Evolutionary conservation across 345 rosid species (phyloP), one percentile per base, ranked within the genome.

Genomic region (Bruguiera gymnorhiza): DNA sequence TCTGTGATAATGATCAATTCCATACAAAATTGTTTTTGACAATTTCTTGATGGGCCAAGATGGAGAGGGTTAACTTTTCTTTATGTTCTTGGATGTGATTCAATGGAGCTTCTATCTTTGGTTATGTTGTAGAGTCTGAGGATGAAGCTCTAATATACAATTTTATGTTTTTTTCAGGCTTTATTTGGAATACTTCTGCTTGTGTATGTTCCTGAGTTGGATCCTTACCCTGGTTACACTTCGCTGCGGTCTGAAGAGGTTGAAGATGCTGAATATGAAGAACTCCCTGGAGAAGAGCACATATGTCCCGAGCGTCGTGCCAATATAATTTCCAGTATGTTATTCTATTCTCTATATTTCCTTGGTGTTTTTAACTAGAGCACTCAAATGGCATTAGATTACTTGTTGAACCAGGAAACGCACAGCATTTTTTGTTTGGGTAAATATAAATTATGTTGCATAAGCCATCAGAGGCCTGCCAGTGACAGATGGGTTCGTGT

Each of bases 161-260:
- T 23, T 78, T 77, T 43, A 63, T 61, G 29, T 11, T 74, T 29
- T 79, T 36, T 77, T 57, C 81, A 95, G 99, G 98, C 76, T 79
- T 76, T 91, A 81, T 90, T 92, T 86, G 97, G 97, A 74, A 48
- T 84, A 30, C 94, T 95, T 75, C 70, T 92, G 79, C 79, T 92
- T 72, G 86, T 86, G 66, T 77, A 88, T 80, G 65, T 90, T 73
- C 99, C 99, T 68, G 73, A 83, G 75, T 75, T 90, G 98, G 98
- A 90, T 72, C 94, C 96, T 72, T 83, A 87, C 68, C 88, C 97
- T 82, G 97, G 98, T 76, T 95, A 95, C 79, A 83, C 91, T 60
- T 89, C 90, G 52, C 30, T 85, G 78, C 65, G 67, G 24, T 68
- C 75, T 75, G 94, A 90, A 72, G 76, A 77, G 54, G 67, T 75